A percentile compares a stretch with the other conserved stretches of the same genome.
Conservation (phyloP, 1,284 basidiomycete genomes). For the Wallemia ichthyophaga region DNA sequence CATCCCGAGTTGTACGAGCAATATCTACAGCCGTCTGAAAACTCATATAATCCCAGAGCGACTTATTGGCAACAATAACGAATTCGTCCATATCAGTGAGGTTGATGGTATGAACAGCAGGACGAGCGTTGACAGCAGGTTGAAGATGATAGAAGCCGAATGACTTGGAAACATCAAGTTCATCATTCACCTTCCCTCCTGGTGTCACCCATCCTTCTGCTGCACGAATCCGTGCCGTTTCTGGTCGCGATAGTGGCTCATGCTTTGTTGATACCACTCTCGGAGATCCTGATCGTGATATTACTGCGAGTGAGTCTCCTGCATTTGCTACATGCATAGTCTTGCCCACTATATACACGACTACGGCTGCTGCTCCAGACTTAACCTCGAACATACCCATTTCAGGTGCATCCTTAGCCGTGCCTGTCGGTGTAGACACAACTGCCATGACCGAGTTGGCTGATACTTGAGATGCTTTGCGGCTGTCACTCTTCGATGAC, state of each 20-base stretch:
- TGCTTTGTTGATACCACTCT: constrained; percentile 50
- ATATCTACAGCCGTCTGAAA: constrained; percentile 95
- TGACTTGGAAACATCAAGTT: constrained; percentile 63
- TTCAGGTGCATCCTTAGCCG: background rate
- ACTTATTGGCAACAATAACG: constrained; percentile 75
- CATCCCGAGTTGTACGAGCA: constrained; percentile 47
- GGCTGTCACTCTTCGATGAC: background rate
- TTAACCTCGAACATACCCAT: constrained; percentile 16
- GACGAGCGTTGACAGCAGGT: constrained; percentile 69
- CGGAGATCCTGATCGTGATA: constrained; percentile 50
- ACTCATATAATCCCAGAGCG: constrained; percentile 77
- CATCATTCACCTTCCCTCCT: constrained; percentile 75
- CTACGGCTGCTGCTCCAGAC: constrained; percentile 59
- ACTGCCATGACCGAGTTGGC: background rate
- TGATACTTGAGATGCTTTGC: background rate
- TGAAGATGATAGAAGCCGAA: constrained; percentile 82
- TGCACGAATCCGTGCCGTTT: constrained; percentile 56
- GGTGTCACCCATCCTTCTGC: constrained; percentile 92
- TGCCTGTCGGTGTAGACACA: background rate
- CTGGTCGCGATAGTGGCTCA: constrained; percentile 61
- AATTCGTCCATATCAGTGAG: constrained; percentile 77
- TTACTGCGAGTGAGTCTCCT: constrained; percentile 63
- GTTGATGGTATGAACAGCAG: constrained; percentile 38
- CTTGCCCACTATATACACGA: constrained; percentile 53
- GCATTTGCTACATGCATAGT: constrained; percentile 71